phyloP scores from a whole-genome alignment of 2,329 filamentous ascomycete species.

The Aspergillus clavatus region DNA sequence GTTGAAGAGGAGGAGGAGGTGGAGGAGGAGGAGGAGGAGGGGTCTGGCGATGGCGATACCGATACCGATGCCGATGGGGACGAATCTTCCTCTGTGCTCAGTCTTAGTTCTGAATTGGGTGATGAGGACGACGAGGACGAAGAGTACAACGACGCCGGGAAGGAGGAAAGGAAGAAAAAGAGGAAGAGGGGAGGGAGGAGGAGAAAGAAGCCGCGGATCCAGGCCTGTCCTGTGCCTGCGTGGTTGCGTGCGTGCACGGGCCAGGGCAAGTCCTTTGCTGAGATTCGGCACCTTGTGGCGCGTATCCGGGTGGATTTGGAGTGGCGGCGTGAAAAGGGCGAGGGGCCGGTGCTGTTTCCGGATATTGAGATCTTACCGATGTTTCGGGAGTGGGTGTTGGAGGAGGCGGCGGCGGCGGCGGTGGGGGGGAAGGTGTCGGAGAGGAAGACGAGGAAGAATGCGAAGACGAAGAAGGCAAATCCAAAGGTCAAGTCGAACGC shows the following conservation, averaged over 20 bases:
- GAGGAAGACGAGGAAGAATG: too few relatives aligned
- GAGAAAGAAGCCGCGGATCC: conserved; percentile 24
- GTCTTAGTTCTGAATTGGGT: too few relatives aligned
- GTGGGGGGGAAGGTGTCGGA: neutral
- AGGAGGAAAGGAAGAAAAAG: neutral
- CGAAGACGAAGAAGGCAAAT: too few relatives aligned
- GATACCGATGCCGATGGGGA: too few relatives aligned
- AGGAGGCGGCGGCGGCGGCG: neutral
- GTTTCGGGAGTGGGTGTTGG: conserved; percentile 20
- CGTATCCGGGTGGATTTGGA: conserved; percentile 21
- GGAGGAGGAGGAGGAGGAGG: neutral
- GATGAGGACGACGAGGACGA: too few relatives aligned
- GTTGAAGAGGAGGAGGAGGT: neutral
- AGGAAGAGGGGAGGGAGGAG: neutral
- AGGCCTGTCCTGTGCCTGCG: conserved; percentile 27
- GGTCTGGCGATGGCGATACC: neutral
- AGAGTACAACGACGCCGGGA: too few relatives aligned
- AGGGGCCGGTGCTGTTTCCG: conserved; percentile 25
- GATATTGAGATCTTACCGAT: conserved; percentile 39
- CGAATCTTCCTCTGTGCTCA: too few relatives aligned
- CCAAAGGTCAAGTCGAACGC: too few relatives aligned
- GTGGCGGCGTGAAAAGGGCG: conserved; percentile 5
- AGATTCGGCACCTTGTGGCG: conserved; percentile 26
- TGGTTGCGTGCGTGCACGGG: conserved; percentile 29
- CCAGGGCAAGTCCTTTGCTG: conserved; percentile 23